phyloP scores from a whole-genome alignment of 306 rosid genomes.

The Gleditsia sinensis region DNA sequence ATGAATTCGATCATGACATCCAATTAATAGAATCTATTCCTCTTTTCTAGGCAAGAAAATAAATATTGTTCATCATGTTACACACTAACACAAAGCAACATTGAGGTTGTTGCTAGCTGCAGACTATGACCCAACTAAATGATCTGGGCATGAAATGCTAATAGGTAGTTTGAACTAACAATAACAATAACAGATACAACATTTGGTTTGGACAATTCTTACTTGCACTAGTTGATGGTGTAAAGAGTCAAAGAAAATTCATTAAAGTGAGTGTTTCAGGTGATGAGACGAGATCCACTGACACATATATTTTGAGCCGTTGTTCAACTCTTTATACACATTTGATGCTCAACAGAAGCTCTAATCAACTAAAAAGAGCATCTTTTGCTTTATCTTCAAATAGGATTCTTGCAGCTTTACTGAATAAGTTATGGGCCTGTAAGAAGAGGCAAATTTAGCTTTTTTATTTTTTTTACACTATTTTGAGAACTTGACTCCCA shows the following conservation, averaged over 20 bases:
- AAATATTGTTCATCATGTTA: constrained; percentile 15
- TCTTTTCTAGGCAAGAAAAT: background rate
- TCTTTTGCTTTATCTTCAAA: constrained; percentile 55
- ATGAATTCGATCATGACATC: too few relatives aligned
- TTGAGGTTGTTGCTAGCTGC: constrained; percentile 38
- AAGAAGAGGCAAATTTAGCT: background rate
- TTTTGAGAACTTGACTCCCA: background rate
- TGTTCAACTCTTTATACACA: too few relatives aligned
- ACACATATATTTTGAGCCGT: too few relatives aligned
- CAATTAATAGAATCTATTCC: background rate
- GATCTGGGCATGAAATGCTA: background rate
- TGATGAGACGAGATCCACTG: too few relatives aligned
- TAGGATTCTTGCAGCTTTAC: constrained; percentile 63
- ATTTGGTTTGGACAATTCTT: too few relatives aligned
- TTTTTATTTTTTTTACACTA: background rate
- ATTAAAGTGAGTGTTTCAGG: too few relatives aligned
- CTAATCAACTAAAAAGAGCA: constrained; percentile 34
- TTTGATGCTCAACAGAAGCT: constrained; percentile 4
- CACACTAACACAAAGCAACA: constrained; percentile 33
- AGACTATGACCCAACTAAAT: background rate
- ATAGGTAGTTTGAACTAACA: background rate
- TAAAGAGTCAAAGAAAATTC: too few relatives aligned
- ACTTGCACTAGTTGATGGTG: too few relatives aligned
- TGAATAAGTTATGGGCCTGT: constrained; percentile 72
- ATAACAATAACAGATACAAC: too few relatives aligned